These are phyloP conservation scores for Przewalskia tangutica DNA, from an alignment of 257 asterid species.

Conservation along the genomic window DNA sequence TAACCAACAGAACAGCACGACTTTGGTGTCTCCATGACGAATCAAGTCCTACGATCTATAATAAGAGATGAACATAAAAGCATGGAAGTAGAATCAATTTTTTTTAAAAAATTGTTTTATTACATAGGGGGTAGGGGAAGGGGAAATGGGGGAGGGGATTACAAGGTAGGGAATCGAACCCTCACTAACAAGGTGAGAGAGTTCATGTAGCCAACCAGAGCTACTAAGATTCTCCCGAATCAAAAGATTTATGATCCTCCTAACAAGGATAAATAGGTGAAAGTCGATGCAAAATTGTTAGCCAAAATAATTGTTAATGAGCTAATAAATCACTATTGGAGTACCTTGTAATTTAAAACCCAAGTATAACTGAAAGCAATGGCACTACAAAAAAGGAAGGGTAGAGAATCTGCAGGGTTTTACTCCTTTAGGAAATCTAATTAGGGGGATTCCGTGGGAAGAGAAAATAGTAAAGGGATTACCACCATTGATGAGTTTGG, in stretches of 20 bases:
- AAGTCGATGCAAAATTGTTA: not conserved
- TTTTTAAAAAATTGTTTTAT: no score
- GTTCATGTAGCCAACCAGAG: no score
- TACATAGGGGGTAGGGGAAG: no score
- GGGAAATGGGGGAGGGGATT: no score
- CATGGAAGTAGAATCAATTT: not conserved
- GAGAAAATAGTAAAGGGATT: not conserved
- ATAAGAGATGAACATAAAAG: not conserved
- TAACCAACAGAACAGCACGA: not conserved
- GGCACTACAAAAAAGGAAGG: not conserved
- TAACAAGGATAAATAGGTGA: not conserved
- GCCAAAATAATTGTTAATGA: not conserved
- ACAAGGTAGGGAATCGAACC: no score
- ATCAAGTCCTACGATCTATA: not conserved
- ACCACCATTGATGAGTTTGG: not conserved
- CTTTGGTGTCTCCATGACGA: not conserved
- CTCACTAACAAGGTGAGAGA: no score
- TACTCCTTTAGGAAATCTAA: not conserved
- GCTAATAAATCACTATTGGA: not conserved
- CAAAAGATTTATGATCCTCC: not conserved
- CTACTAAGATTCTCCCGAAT: not conserved
- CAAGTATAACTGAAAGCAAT: not conserved
- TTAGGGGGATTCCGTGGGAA: slow-evolving; percentile 3
- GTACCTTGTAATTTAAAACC: not conserved
- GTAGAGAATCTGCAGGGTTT: not conserved